A percentile compares a stretch with the other conserved stretches of the same genome.
Conservation (phyloP, 495 filamentous ascomycete genomes). For the Hypoxylon subgilvum region DNA sequence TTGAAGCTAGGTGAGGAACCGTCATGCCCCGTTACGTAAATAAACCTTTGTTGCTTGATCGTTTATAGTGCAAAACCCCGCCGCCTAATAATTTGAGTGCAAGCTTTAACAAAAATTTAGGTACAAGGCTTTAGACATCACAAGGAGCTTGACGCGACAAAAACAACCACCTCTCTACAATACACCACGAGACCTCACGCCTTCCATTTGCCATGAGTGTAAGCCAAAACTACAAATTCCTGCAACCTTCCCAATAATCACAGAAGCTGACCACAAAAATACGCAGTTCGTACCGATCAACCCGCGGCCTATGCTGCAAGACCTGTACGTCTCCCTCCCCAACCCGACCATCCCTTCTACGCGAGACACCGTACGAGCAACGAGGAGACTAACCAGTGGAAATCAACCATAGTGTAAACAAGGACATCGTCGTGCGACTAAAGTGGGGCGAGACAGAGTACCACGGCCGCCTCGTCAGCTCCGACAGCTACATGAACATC, state of each 20-base stretch:
- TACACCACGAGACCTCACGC: constrained; percentile 12
- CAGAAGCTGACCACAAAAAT: constrained; percentile 9
- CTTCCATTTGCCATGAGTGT: constrained; percentile 41
- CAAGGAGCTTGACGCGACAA: background rate
- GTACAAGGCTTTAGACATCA: background rate
- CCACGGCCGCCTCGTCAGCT: constrained; percentile 82
- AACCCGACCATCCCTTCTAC: background rate
- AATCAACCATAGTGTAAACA: constrained; percentile 79
- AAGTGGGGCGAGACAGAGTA: constrained; percentile 99
- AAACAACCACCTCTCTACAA: constrained; percentile 12
- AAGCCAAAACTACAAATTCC: background rate
- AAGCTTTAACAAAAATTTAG: constrained; percentile 31
- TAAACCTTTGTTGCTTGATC: background rate
- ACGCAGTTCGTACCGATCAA: constrained; percentile 82
- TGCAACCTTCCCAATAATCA: background rate
- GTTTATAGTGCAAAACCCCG: background rate
- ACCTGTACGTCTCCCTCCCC: constrained; percentile 66
- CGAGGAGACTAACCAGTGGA: constrained; percentile 1
- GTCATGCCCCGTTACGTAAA: constrained; percentile 4
- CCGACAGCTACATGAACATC: constrained; percentile 99
- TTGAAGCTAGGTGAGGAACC: too few relatives aligned
- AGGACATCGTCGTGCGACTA: constrained; percentile 85
- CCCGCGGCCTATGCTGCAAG: constrained; percentile 87
- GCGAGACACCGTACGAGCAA: constrained; percentile 4
- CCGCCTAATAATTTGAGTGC: constrained; percentile 9